Evolutionary conservation across 1,284 basidiomycete species (phyloP).

Genomic region (Puccinia horiana): DNA sequence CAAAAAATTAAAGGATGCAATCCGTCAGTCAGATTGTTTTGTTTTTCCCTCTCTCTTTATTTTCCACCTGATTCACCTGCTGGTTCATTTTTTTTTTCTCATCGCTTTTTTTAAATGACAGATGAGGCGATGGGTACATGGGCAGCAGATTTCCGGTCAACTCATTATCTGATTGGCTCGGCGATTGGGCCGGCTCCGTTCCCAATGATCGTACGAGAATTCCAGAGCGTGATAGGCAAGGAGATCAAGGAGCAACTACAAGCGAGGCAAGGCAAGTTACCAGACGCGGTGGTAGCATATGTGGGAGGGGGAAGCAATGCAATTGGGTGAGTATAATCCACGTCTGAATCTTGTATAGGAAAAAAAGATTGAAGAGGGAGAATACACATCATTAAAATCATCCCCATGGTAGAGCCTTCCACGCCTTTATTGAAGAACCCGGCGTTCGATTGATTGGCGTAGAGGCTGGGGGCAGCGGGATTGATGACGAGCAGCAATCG

Average conservation of each 20-base stretch:
- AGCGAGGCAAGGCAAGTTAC: slow-evolving; percentile 76
- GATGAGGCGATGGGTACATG: slow-evolving; percentile 94
- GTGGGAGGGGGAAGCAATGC: slow-evolving; percentile 97
- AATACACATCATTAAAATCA: not conserved
- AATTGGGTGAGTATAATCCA: slow-evolving; percentile 67
- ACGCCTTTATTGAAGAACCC: slow-evolving; percentile 86
- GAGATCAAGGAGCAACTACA: slow-evolving; percentile 90
- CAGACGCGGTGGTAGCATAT: slow-evolving; percentile 92
- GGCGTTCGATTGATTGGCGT: slow-evolving; percentile 81
- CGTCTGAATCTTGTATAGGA: not conserved
- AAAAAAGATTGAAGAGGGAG: not conserved
- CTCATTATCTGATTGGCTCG: slow-evolving; percentile 96
- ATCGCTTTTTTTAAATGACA: slow-evolving; percentile 22
- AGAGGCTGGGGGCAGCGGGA: slow-evolving; percentile 79
- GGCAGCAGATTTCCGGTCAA: slow-evolving; percentile 84
- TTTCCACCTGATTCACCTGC: too few species aligned
- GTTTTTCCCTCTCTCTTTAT: slow-evolving; percentile 46
- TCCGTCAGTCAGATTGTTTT: slow-evolving; percentile 62
- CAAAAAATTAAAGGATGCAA: slow-evolving; percentile 93
- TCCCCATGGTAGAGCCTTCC: slow-evolving; percentile 67
- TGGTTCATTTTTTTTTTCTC: not conserved
- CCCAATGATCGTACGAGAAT: slow-evolving; percentile 97
- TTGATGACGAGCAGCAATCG: slow-evolving; percentile 81
- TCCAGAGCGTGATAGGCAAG: slow-evolving; percentile 90
- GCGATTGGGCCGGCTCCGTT: slow-evolving; percentile 98